phyloP scores from a whole-genome alignment of 2,329 filamentous ascomycete genomes.

The Chrysoporthe puriensis region DNA sequence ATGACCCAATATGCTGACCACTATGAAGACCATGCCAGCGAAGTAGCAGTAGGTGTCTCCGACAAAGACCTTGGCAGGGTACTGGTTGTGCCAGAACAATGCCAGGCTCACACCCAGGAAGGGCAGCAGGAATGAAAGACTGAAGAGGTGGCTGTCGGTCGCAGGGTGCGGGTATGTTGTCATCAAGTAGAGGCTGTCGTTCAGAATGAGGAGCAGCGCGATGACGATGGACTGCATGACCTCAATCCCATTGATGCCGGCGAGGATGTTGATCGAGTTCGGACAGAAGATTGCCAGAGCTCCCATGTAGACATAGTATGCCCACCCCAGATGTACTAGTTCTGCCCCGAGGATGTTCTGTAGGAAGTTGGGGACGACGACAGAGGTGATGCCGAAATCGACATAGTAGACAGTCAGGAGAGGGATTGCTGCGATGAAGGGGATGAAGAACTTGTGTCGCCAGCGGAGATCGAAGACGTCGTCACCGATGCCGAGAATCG shows the following conservation, averaged over 20 bases:
- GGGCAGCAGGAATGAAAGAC: conserved; percentile 89
- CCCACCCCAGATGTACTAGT: conserved; percentile 77
- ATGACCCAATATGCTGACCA: conserved; percentile 94
- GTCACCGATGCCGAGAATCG: conserved; percentile 90
- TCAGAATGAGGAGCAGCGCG: conserved; percentile 78
- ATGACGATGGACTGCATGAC: conserved; percentile 93
- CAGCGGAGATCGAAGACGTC: conserved; percentile 98
- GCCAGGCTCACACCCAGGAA: conserved; percentile 92
- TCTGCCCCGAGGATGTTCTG: conserved; percentile 78
- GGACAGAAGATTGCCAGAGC: conserved; percentile 96
- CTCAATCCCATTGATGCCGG: conserved; percentile 98
- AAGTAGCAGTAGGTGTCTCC: conserved; percentile 99
- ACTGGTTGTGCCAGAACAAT: conserved; percentile 91
- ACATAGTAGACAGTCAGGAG: conserved; percentile 97
- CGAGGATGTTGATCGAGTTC: conserved; percentile 99
- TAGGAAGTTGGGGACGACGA: conserved; percentile 86
- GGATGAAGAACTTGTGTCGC: conserved; percentile 98
- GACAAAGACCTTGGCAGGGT: conserved; percentile 91
- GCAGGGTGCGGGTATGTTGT: conserved; percentile 88
- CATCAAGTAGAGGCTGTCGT: conserved; percentile 86
- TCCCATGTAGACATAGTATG: conserved; percentile 98
- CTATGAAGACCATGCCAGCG: conserved; percentile 97
- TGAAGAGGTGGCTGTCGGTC: conserved; percentile 94
- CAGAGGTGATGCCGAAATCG: conserved; percentile 94
- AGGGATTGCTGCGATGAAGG: conserved; percentile 88